A percentile compares a stretch with the other conserved stretches of the same genome.
Evolutionary conservation across 2,329 filamentous ascomycete genomes (phyloP).

Genomic region (Pyrenochaeta sp.): DNA sequence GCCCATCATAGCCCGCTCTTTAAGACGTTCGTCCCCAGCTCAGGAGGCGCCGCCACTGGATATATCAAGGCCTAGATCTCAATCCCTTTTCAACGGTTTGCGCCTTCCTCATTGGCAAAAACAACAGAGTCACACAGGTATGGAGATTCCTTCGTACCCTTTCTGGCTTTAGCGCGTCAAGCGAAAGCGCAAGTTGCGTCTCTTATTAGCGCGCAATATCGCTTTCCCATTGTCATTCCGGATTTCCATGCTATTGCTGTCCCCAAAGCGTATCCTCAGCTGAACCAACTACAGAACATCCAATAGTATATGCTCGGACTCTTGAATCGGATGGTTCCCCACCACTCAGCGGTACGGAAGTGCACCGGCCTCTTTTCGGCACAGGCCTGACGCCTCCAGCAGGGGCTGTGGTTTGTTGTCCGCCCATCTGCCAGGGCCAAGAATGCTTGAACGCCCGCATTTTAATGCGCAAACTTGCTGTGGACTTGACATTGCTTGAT

Average conservation of each 20-base stretch:
- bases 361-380: conserved; percentile 21
- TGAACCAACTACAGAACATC: conserved; percentile 33
- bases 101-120: conserved; percentile 21
- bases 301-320: conserved; percentile 18
- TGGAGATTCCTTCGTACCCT: conserved; percentile 6
- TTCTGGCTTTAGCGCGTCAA: conserved; percentile 15
- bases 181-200: conserved; percentile 11
- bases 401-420: conserved; percentile 34
- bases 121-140: conserved; percentile 26
- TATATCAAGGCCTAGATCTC: conserved; percentile 25
- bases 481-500: conserved; percentile 27
- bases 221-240: conserved; percentile 8
- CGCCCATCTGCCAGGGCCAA: conserved; percentile 31
- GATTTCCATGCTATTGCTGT: conserved; percentile 8
- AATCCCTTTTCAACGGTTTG: conserved; percentile 31
- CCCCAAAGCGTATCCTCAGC: conserved; percentile 18
- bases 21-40: conserved; percentile 10
- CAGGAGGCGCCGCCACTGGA: conserved; percentile 9
- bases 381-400: conserved; percentile 28
- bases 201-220: conserved; percentile 14
- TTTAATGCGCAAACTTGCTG: conserved; percentile 36
- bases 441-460: conserved; percentile 31
- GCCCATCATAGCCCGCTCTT: conserved; percentile 11
- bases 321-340: conserved; percentile 25
- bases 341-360: conserved; percentile 24